Evolutionary conservation across 108 stramenopile species (phyloP).

Genomic region (Pseudonitzschia delicatissima): DNA sequence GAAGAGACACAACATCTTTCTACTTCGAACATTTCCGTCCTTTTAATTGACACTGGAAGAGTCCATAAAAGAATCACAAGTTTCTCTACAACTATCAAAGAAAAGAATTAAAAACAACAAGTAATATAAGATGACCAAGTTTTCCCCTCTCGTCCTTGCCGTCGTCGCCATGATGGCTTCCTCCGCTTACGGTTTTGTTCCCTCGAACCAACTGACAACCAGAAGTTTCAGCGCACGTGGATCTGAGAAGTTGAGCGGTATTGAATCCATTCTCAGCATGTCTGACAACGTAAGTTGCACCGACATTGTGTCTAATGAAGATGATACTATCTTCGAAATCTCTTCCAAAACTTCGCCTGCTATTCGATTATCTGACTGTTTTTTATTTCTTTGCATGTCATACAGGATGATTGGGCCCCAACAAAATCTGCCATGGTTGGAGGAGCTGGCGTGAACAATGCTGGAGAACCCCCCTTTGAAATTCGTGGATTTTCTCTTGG

Average conservation of each 20-base stretch:
- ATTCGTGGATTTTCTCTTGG: constrained; percentile 96
- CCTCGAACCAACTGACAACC: not conserved
- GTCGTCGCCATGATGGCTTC: not conserved
- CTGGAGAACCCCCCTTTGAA: constrained; percentile 97
- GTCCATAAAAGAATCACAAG: no score
- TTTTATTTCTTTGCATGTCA: not conserved
- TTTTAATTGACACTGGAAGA: no score
- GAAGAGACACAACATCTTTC: no score
- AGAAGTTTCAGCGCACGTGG: not conserved
- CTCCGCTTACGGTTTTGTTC: constrained; percentile 3
- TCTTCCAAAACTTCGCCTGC: not conserved
- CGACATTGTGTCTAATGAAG: not conserved
- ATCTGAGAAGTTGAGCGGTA: not conserved
- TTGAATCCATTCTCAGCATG: constrained; percentile 4
- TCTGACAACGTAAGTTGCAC: constrained; percentile 4
- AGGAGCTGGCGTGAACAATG: constrained; percentile 92
- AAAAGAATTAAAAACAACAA: not conserved
- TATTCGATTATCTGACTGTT: not conserved
- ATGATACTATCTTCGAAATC: not conserved
- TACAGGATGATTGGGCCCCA: constrained; percentile 48
- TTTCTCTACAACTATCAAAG: no score
- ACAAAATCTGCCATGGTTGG: constrained; percentile 85
- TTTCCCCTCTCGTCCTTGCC: not conserved
- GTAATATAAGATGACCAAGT: not conserved
- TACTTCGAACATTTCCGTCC: no score